Base-by-base conservation (phyloP, 2,329 filamentous ascomycete species). In the Endothia cerciana region DNA sequence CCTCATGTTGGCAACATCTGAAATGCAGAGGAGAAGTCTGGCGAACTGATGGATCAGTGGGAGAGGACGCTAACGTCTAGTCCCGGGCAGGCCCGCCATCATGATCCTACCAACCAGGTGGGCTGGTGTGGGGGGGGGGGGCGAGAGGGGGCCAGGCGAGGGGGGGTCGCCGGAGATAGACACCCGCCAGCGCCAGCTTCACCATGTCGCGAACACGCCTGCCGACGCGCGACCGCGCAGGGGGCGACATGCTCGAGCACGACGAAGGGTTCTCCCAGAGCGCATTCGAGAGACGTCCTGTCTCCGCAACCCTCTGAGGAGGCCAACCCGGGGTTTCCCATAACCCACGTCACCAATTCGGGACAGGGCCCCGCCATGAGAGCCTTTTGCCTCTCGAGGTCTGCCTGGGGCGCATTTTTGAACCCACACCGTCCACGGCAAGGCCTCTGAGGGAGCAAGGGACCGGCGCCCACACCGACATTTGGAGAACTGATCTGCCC, bases 381-480 rank as follows among this genome's bases (percentile, higher is more conserved):
- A 53, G 25, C 3, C 49, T 53, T 30, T 25, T 53, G 25, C 49
- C 30, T 36, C 30, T 55, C 2, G 17, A 36, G 57, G 57, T 17
- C 7, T n/a, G 22, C n/a, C 33, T 45, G 57, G 38, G n/a, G 38
- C 38, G 45, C 57, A 22, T 30, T 30, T 28, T 5, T 28, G 36
- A 59, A 43, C 22, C 57, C 57, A 59, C 57, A 43, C 57, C 25
- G 57, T 45, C 45, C 55, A 40, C 15, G 55, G 36, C 33, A 36
- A 38, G 38, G 33, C 55, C n/a, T n/a, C n/a, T n/a, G n/a, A 58
- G 55, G 41, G 41, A 38, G 47, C 60, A 45, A 63, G 60, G 60
- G 55, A 38, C 56, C 60, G 57, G 41, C 60, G 56, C 47, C 45
- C 60, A 66, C 66, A 68, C 66, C 66, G 66, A 68, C 66, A 68